These are phyloP conservation scores for Myxozyma sirexii DNA, from an alignment of 805 yeast species.

Conservation along the genomic window DNA sequence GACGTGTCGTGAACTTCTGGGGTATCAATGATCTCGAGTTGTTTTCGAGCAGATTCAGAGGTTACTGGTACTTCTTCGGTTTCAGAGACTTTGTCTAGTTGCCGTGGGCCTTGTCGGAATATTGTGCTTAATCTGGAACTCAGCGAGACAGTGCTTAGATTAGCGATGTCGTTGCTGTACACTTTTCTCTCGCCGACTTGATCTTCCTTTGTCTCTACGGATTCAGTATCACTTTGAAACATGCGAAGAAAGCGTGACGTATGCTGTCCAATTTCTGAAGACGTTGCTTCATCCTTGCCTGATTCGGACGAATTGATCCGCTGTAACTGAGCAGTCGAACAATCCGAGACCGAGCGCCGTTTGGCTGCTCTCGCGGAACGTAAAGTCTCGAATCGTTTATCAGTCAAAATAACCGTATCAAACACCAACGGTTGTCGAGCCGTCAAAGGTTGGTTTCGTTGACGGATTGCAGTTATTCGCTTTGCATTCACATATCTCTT, in stretches of 20 bases:
- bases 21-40: too few relatives aligned
- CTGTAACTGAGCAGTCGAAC: background rate
- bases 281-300: too few relatives aligned
- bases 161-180: background rate
- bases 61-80: too few relatives aligned
- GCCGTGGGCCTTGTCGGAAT: background rate
- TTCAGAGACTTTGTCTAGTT: background rate
- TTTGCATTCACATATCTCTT: too few relatives aligned
- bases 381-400: background rate
- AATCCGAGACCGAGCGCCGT: background rate
- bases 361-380: background rate
- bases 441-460: too few relatives aligned
- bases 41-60: too few relatives aligned
- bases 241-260: too few relatives aligned
- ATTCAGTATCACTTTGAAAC: too few relatives aligned
- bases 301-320: background rate
- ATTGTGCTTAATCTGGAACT: background rate
- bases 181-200: background rate
- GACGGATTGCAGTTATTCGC: background rate
- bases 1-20: too few relatives aligned
- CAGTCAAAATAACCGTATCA: conserved; percentile 3
- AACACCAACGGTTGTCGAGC: background rate
- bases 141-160: background rate
- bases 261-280: too few relatives aligned
- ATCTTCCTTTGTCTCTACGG: too few relatives aligned